A percentile compares a stretch with the other conserved stretches of the same genome.
These are phyloP conservation scores for Durio zibethinus DNA, from an alignment of 345 rosid species.

Conservation along the genomic window DNA sequence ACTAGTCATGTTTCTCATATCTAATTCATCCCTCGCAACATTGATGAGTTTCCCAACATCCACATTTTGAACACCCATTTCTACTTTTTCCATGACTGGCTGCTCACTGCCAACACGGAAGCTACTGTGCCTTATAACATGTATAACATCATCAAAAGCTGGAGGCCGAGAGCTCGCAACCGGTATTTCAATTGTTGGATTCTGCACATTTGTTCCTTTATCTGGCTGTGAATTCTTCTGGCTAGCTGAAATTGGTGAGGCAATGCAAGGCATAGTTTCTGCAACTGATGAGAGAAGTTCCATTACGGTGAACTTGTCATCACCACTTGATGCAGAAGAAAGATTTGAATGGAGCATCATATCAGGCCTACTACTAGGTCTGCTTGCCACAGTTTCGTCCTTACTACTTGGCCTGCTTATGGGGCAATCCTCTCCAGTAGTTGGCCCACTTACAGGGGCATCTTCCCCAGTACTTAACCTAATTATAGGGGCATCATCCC, in stretches of 20 bases:
- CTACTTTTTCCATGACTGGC: conserved; percentile 75
- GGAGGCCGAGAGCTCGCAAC: conserved; percentile 46
- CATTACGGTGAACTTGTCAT: conserved; percentile 69
- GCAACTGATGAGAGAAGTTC: conserved; percentile 54
- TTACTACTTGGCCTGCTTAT: background rate
- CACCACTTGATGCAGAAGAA: conserved; percentile 37
- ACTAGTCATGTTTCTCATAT: conserved; percentile 41
- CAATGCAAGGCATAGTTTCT: conserved; percentile 32
- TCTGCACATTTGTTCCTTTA: conserved; percentile 37
- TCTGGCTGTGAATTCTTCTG: conserved; percentile 42
- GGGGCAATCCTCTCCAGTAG: conserved; percentile 6
- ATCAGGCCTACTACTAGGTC: conserved; percentile 32
- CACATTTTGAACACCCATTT: conserved; percentile 68
- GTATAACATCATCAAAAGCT: conserved; percentile 80
- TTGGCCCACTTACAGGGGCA: conserved; percentile 23
- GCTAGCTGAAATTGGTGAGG: conserved; percentile 33
- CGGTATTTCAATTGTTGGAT: conserved; percentile 39
- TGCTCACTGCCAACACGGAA: conserved; percentile 85
- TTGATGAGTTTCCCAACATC: conserved; percentile 77
- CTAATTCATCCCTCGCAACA: conserved; percentile 69
- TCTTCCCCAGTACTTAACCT: conserved; percentile 5
- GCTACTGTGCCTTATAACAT: conserved; percentile 83
- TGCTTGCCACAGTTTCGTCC: conserved; percentile 22
- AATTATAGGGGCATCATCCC: background rate
- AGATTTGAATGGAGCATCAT: conserved; percentile 27